Base-by-base conservation (phyloP, 345 rosid species). In the Corchorus capsularis region DNA sequence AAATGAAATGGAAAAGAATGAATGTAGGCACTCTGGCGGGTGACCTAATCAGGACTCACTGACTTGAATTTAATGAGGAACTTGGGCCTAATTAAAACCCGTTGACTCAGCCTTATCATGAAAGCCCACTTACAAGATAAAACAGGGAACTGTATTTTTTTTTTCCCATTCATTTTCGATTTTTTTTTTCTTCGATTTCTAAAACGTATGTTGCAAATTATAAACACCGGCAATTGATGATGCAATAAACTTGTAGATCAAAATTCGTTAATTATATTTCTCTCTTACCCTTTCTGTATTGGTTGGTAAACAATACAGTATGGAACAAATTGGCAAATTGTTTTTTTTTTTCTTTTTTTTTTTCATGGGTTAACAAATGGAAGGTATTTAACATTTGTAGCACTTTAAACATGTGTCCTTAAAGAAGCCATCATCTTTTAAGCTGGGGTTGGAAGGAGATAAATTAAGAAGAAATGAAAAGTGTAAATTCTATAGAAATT, bases 261-360 rank as follows among this genome's bases (percentile, higher is more conserved):
- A 49, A 13, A 50, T 50, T 27, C 27, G 27, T 27, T 1, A 27
- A 27, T 27, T 27, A 27, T 27, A 27, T 27, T 27, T 27, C 27
- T 27, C 27, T 27, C 27, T 27, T 27, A 27, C 27, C 27, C 4
- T 16, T 59, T 17, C 14, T 12, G 10, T 15, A 39, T 66, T 34
- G 77, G 79, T 79, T 57, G 84, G 81, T 81, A 62, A 84, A 54
- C 81, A 76, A 75, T 64, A 64, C 19, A 56, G 7, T 62, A 62
- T 54, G 46, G 63, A 22, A 10, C 63, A 59, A 59, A 59, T 6
- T n/a, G n/a, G 8, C 0, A 19, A 39, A 39, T 39, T 39, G 43
- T 39, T 39, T 39, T 39, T 39, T 4, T 39, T 39, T 39, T 5
- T 39, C 41, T 39, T 3, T 59, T 11, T 4, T 55, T 4, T 59